phyloP scores from a whole-genome alignment of 2,329 filamentous ascomycete genomes.

The Clathrospora elynae region DNA sequence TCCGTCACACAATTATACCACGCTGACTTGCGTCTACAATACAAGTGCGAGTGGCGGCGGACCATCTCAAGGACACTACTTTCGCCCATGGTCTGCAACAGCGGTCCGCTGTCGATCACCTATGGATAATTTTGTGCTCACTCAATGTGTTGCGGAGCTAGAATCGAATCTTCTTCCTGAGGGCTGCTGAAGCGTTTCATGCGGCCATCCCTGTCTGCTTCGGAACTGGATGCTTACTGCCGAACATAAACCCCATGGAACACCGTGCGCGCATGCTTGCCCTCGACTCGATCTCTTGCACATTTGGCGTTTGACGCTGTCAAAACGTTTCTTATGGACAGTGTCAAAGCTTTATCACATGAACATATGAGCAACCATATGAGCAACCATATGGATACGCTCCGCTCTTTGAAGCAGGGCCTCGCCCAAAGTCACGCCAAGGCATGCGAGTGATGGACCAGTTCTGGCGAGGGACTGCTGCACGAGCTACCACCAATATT shows the following conservation, averaged over 20 bases:
- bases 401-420: conserved; percentile 24
- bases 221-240: conserved; percentile 4
- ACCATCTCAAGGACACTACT: conserved; percentile 12
- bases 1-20: conserved; percentile 13
- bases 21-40: conserved; percentile 19
- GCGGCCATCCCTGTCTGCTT: conserved; percentile 14
- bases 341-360: conserved; percentile 1
- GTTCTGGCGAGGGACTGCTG: conserved; percentile 21
- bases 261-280: conserved; percentile 8
- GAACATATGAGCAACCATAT: neutral
- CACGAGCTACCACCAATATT: conserved; percentile 23
- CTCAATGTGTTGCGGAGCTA: neutral
- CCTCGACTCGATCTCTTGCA: neutral
- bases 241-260: conserved; percentile 12
- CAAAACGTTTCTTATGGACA: conserved; percentile 1
- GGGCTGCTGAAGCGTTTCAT: conserved; percentile 23
- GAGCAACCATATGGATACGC: conserved; percentile 5
- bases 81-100: conserved; percentile 6
- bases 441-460: conserved; percentile 29
- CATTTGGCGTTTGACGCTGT: neutral
- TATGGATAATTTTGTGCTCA: conserved; percentile 1
- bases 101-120: conserved; percentile 12
- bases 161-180: conserved; percentile 4
- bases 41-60: conserved; percentile 5
- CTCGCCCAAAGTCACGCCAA: conserved; percentile 38